Percentiles rank a stretch among this genome's conserved stretches.
These are phyloP conservation scores for Dinochytrium kinnereticum DNA, from an alignment of 371 early-diverging fungal genomes.

Conservation along the genomic window DNA sequence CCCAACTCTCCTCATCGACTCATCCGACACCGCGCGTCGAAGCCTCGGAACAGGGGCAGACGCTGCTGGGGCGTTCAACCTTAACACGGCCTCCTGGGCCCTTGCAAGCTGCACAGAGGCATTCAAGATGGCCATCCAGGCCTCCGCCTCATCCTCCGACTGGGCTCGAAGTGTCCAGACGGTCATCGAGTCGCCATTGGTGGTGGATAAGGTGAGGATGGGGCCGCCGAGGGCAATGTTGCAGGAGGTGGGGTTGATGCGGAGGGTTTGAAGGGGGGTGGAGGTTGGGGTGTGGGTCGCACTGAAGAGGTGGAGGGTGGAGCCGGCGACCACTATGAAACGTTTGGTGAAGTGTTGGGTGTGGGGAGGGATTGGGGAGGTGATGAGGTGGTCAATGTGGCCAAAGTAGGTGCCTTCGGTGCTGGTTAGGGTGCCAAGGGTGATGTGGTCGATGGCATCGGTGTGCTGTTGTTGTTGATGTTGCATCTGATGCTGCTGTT, in stretches of 20 bases:
- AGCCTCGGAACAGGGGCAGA: neutral
- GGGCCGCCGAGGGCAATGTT: neutral
- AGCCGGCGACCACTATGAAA: slow-evolving; percentile 13
- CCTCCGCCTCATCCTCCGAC: slow-evolving; percentile 19
- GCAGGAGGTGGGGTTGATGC: neutral
- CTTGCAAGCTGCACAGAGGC: slow-evolving; percentile 15
- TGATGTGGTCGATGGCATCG: neutral
- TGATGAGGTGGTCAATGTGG: slow-evolving; percentile 9
- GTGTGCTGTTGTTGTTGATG: neutral
- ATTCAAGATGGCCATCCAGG: slow-evolving; percentile 13
- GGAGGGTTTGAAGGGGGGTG: neutral
- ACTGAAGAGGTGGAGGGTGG: slow-evolving; percentile 9
- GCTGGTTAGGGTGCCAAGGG: slow-evolving; percentile 2
- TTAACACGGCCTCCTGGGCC: slow-evolving; percentile 13
- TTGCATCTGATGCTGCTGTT: neutral
- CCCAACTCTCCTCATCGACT: neutral
- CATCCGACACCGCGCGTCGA: slow-evolving; percentile 10
- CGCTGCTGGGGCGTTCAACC: neutral
- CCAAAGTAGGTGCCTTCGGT: slow-evolving; percentile 21
- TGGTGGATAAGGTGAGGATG: slow-evolving; percentile 13
- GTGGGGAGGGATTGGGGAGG: too few relatives aligned
- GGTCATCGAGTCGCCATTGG: neutral
- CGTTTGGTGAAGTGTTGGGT: neutral
- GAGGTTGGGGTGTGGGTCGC: neutral
- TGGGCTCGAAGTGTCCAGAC: slow-evolving; percentile 6